Percentiles rank a stretch among this genome's conserved stretches.
Evolutionary conservation across 805 yeast species (phyloP).

Genomic region (Candida taoyuanica): DNA sequence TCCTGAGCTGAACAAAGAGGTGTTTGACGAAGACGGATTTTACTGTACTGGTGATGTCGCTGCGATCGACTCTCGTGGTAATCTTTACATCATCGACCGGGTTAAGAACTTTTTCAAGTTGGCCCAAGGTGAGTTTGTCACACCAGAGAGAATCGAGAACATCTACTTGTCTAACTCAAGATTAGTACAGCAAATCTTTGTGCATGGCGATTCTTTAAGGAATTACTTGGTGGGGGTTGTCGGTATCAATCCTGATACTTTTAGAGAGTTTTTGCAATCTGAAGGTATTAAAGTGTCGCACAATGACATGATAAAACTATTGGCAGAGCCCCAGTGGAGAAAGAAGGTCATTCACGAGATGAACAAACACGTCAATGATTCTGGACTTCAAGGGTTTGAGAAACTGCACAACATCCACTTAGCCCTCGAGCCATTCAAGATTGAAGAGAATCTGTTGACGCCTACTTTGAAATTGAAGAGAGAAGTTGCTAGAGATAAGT

Average conservation of each 20-base stretch:
- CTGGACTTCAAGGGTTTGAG: constrained; percentile 38
- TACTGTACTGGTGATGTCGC: constrained; percentile 59
- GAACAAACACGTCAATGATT: constrained; percentile 5
- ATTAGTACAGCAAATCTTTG: constrained; percentile 42
- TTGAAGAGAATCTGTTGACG: constrained; percentile 57
- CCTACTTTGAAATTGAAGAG: constrained; percentile 61
- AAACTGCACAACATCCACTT: constrained; percentile 50
- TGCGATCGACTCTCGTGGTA: constrained; percentile 38
- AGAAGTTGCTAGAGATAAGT: constrained; percentile 41
- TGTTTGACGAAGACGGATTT: constrained; percentile 47
- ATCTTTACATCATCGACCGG: constrained; percentile 48
- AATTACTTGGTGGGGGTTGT: constrained; percentile 48
- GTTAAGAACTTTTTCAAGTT: constrained; percentile 55
- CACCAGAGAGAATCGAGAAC: constrained; percentile 66
- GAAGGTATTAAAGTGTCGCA: constrained; percentile 4
- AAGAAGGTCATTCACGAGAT: constrained; percentile 7
- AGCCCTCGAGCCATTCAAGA: constrained; percentile 53
- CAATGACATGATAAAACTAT: constrained; percentile 2
- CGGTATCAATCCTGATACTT: constrained; percentile 44
- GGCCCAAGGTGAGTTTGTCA: constrained; percentile 52
- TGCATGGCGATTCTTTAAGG: constrained; percentile 52
- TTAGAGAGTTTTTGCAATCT: constrained; percentile 10
- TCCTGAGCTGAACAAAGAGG: constrained; percentile 41
- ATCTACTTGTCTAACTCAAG: constrained; percentile 40
- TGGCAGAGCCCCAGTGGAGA: constrained; percentile 5